These are phyloP conservation scores for Artemisia argyi DNA, from an alignment of 129 eudicot genomes.

Conservation along the genomic window DNA sequence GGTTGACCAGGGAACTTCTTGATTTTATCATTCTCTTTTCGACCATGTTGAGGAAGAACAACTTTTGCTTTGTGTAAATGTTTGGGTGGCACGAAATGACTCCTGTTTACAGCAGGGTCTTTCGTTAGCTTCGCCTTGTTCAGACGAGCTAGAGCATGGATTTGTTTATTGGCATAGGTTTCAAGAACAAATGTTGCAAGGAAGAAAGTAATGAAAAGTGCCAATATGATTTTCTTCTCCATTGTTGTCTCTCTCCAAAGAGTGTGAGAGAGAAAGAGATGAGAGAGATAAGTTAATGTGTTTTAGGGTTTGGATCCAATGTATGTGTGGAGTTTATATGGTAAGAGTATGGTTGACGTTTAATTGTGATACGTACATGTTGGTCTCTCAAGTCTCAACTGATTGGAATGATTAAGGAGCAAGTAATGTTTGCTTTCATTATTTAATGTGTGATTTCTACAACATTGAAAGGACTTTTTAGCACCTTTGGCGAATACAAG, in stretches of 20 bases:
- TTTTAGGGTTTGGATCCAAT: slow-evolving; percentile 24
- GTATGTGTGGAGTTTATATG: slow-evolving; percentile 26
- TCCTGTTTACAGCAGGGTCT: slow-evolving; percentile 25
- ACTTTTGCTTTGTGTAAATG: slow-evolving; percentile 9
- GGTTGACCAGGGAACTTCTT: slow-evolving; percentile 79
- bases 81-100: slow-evolving; percentile 40
- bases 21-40: slow-evolving; percentile 62
- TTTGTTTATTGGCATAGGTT: slow-evolving; percentile 41
- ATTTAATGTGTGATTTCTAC: background rate
- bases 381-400: slow-evolving; percentile 27
- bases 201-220: slow-evolving; percentile 25
- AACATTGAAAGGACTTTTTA: too few relatives aligned
- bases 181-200: slow-evolving; percentile 27
- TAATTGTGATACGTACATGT: slow-evolving; percentile 17
- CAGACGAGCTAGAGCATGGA: slow-evolving; percentile 39
- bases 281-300: background rate
- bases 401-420: slow-evolving; percentile 13
- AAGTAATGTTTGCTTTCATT: slow-evolving; percentile 1
- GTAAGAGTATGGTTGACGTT: slow-evolving; percentile 20
- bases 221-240: slow-evolving; percentile 27
- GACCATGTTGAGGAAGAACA: slow-evolving; percentile 37
- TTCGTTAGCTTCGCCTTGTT: slow-evolving; percentile 42
- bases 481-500: too few relatives aligned
- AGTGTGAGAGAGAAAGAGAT: slow-evolving; percentile 12
- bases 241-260: slow-evolving; percentile 18